Evolutionary conservation across 352 stramenopile genomes (phyloP).

Genomic region (Phytopythium oedochilum): DNA sequence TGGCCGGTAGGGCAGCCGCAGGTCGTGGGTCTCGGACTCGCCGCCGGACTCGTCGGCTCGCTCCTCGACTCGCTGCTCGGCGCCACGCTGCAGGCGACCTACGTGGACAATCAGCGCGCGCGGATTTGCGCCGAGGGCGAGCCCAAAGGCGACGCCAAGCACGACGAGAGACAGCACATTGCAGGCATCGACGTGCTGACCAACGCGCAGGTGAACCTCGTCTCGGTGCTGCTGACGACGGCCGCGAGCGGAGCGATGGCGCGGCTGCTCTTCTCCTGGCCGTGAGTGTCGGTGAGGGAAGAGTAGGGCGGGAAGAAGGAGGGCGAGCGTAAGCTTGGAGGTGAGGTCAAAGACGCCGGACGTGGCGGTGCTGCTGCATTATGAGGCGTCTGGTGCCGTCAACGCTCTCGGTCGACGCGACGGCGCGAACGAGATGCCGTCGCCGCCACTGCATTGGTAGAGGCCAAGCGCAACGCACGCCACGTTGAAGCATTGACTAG

Average conservation of each 20-base stretch:
- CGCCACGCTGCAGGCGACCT: constrained; percentile 75
- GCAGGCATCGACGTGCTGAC: constrained; percentile 41
- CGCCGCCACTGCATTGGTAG: not conserved
- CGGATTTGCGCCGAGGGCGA: constrained; percentile 51
- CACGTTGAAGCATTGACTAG: not conserved
- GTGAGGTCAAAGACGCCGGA: no score
- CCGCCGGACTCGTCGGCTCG: constrained; percentile 66
- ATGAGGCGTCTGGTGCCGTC: no score
- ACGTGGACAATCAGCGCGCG: constrained; percentile 46
- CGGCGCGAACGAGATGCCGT: not conserved
- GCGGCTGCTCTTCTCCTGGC: constrained; percentile 28
- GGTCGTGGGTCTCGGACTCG: constrained; percentile 49
- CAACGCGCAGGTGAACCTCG: constrained; percentile 75
- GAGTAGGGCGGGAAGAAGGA: not conserved
- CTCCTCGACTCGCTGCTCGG: constrained; percentile 83
- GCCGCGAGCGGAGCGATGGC: constrained; percentile 36
- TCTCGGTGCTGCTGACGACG: constrained; percentile 59
- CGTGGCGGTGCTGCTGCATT: no score
- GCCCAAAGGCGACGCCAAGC: not conserved
- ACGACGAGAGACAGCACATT: not conserved
- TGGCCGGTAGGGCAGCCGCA: constrained; percentile 22
- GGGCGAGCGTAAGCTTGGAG: no score
- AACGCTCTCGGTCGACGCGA: not conserved
- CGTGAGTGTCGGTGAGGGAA: not conserved
- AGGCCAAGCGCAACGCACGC: not conserved